These are phyloP conservation scores for Cercospora beticola DNA, from an alignment of 2,329 filamentous ascomycete species.

Conservation along the genomic window DNA sequence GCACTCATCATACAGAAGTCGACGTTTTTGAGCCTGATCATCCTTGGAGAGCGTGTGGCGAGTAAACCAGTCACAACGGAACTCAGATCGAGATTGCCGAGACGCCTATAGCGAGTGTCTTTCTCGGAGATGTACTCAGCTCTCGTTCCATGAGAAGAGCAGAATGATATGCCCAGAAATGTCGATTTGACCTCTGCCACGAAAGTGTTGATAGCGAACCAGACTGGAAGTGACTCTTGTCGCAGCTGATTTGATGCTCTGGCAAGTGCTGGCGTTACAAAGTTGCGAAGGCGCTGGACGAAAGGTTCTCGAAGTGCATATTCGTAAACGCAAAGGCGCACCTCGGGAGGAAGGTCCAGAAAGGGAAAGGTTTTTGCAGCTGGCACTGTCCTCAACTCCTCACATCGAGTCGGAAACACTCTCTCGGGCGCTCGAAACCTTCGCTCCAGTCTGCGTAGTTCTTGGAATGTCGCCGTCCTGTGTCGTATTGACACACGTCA, in stretches of 20 bases:
- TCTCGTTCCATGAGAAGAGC: slow-evolving; percentile 8
- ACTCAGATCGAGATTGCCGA: slow-evolving; percentile 7
- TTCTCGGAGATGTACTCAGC: slow-evolving; percentile 6
- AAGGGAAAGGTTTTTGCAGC: background rate
- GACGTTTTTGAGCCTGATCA: slow-evolving; percentile 10
- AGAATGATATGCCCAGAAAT: slow-evolving; percentile 9
- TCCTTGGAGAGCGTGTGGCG: background rate
- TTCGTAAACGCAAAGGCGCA: slow-evolving; percentile 14
- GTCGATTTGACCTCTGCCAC: slow-evolving; percentile 18
- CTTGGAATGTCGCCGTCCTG: slow-evolving; percentile 1
- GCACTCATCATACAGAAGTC: slow-evolving; percentile 16
- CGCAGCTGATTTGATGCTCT: slow-evolving; percentile 21
- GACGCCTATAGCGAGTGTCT: slow-evolving; percentile 8
- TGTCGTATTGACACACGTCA: background rate
- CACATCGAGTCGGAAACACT: background rate
- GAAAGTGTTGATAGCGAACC: slow-evolving; percentile 25
- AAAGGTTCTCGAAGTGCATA: slow-evolving; percentile 1
- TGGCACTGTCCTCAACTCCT: background rate
- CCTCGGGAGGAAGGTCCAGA: slow-evolving; percentile 14
- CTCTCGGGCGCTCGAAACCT: background rate
- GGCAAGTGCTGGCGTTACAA: slow-evolving; percentile 4
- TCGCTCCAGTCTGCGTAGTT: background rate
- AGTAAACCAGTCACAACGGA: background rate
- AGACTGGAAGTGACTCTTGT: slow-evolving; percentile 26
- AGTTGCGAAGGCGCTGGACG: slow-evolving; percentile 6